These are phyloP conservation scores for Saccharum officinarum DNA, from an alignment of 176 grass and related monocot genomes.

Conservation along the genomic window DNA sequence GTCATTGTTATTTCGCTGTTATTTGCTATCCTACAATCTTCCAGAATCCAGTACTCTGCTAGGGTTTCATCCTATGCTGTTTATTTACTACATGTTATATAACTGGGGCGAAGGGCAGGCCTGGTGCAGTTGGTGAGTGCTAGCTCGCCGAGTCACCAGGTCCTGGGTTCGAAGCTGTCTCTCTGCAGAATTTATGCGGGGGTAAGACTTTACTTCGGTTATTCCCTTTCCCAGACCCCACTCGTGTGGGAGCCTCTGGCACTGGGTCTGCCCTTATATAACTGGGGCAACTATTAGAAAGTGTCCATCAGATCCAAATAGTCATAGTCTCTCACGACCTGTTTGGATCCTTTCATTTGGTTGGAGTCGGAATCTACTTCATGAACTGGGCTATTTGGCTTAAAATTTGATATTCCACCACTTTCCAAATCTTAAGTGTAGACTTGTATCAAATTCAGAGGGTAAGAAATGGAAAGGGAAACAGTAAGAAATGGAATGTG, in stretches of 20 bases:
- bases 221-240: no score
- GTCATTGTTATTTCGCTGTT: background rate
- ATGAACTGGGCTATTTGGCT: background rate
- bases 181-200: no score
- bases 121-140: no score
- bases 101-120: no score
- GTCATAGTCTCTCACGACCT: background rate
- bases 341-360: background rate
- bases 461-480: no score
- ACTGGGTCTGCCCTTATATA: no score
- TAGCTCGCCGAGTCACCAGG: no score
- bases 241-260: no score
- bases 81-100: slow-evolving; percentile 25
- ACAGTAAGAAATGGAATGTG: background rate
- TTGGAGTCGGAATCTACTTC: background rate
- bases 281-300: background rate
- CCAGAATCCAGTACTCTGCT: background rate
- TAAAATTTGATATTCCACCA: background rate
- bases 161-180: no score
- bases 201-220: no score
- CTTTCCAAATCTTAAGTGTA: background rate
- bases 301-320: slow-evolving; percentile 5
- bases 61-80: slow-evolving; percentile 21
- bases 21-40: background rate
- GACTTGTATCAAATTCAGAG: background rate